Base-by-base conservation (phyloP, 495 filamentous ascomycete genomes). In the Neurospora sp. region DNA sequence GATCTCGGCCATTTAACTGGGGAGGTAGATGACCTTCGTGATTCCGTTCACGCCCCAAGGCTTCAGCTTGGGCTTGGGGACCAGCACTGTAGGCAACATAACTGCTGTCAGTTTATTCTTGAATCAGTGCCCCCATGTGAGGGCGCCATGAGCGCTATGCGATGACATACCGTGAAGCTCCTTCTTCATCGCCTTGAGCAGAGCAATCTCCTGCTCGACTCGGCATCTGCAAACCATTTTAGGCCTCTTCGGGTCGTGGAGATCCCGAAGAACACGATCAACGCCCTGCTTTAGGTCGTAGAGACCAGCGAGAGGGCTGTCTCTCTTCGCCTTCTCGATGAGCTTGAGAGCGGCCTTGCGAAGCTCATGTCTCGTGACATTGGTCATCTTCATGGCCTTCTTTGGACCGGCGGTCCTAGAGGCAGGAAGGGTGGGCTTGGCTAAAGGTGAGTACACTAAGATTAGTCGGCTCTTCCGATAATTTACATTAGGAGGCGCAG, bases 331-430 rank as follows among this genome's bases (percentile, higher is more conserved):
- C 2, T 46, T 46, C 0, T 10, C 1, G 2, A 46, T 46, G 18
- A 46, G 18, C 18, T 20, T 20, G 0, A 46, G n/a, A 0, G 42
- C 42, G 2, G 42, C 42, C 0, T 46, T n/a, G 18, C 42, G 42
- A 1, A 46, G 42, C 0, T 20, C 7, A 46, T 3, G 18, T 5
- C n/a, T n/a, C 0, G 5, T 4, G 18, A 20, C 0, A 0, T 3
- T 44, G 16, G 42, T 0, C 18, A 0, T 44, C 42, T 44, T 44
- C 0, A 5, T 18, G 1, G 12, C 4, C 39, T 44, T 44, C 5
- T 42, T 42, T 18, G 42, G 6, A n/a, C 12, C 16, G 2, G 2
- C n/a, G 42, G 18, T 3, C 11, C 0, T 40, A 14, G 3, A 35
- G 31, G 4, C 3, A 5, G 39, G 12, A 0, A 14, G 12, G 11